Conservation (phyloP, 2,329 filamentous ascomycete genomes). For the Scedosporium apiospermum region DNA sequence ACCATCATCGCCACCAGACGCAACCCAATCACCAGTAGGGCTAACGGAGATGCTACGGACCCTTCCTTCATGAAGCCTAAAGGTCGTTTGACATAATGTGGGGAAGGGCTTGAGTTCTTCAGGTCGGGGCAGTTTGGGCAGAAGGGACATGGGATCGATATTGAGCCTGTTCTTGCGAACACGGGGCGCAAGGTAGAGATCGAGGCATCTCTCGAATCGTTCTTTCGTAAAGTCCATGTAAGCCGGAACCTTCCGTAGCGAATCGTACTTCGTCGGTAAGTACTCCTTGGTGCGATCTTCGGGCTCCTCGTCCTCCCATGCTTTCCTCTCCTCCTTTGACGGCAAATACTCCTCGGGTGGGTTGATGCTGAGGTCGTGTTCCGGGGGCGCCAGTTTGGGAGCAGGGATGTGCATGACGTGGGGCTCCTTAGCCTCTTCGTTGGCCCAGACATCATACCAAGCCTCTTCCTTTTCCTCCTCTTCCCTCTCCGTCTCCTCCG, state of each 20-base stretch:
- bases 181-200: conserved; percentile 88
- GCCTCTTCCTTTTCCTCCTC: conserved; percentile 62
- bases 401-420: conserved; percentile 93
- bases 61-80: conserved; percentile 78
- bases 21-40: conserved; percentile 75
- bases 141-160: conserved; percentile 85
- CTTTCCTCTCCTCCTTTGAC: conserved; percentile 69
- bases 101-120: conserved; percentile 94
- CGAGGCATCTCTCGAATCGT: conserved; percentile 88
- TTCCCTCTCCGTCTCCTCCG: conserved; percentile 56
- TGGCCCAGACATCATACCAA: conserved; percentile 89
- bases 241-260: conserved; percentile 83
- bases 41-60: conserved; percentile 81
- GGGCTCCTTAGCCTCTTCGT: conserved; percentile 72
- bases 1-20: conserved; percentile 90
- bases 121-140: conserved; percentile 87
- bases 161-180: conserved; percentile 90
- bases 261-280: conserved; percentile 70
- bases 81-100: conserved; percentile 78
- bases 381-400: conserved; percentile 84
- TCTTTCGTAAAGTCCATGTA: conserved; percentile 90
- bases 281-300: conserved; percentile 90
- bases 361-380: conserved; percentile 94
- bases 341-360: conserved; percentile 91
- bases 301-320: conserved; percentile 77